These are phyloP conservation scores for Maudiozyma serrabonitensis DNA, from an alignment of 805 yeast species.

Conservation along the genomic window DNA sequence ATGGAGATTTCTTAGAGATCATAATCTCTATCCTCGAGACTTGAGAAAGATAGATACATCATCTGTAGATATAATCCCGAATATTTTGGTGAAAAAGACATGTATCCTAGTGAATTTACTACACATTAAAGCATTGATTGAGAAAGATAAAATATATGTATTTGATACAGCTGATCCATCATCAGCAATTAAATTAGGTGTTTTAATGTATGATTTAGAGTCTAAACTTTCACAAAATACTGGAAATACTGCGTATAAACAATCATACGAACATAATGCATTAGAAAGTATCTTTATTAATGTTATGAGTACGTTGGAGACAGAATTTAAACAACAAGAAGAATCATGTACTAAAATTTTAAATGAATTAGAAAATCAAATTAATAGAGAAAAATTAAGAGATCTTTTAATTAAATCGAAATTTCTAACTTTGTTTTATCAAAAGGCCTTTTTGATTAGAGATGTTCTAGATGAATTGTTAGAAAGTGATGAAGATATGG, in stretches of 20 bases:
- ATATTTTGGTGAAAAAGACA: constrained; percentile 66
- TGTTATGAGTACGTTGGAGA: constrained; percentile 69
- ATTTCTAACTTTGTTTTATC: constrained; percentile 60
- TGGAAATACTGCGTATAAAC: constrained; percentile 27
- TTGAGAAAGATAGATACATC: constrained; percentile 69
- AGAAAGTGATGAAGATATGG: constrained; percentile 79
- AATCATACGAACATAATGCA: constrained; percentile 70
- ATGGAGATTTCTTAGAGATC: constrained; percentile 61
- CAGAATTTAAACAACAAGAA: constrained; percentile 56
- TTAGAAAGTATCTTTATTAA: constrained; percentile 74
- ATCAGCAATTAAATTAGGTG: constrained; percentile 62
- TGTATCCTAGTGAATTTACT: constrained; percentile 75
- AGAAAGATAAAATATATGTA: constrained; percentile 65
- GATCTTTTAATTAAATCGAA: constrained; percentile 68
- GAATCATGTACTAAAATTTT: constrained; percentile 53
- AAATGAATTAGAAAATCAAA: constrained; percentile 64
- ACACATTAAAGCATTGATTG: constrained; percentile 85
- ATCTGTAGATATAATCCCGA: constrained; percentile 77
- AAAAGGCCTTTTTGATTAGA: constrained; percentile 63
- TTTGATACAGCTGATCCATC: constrained; percentile 54
- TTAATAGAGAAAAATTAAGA: constrained; percentile 64
- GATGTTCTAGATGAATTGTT: constrained; percentile 74
- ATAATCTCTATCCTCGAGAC: constrained; percentile 77
- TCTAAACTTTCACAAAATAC: constrained; percentile 39
- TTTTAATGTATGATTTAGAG: constrained; percentile 78